Percentiles rank a stretch among this genome's conserved stretches.
Conservation (phyloP, 176 grass and related monocot genomes). For the Alloteropsis semialata region DNA sequence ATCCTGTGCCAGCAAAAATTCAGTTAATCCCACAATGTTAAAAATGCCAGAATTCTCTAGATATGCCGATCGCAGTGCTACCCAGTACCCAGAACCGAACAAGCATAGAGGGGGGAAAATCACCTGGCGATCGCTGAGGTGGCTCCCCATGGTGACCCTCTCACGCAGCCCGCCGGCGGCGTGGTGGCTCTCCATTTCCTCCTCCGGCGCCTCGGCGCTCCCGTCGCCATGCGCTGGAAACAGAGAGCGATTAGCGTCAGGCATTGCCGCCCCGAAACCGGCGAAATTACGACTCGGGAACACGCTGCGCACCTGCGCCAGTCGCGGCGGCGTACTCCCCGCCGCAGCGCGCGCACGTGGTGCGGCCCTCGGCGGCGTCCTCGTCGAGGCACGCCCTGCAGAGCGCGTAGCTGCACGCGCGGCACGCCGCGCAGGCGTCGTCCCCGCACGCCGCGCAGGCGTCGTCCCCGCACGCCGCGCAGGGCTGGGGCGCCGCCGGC, state of each 20-base stretch:
- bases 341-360: constrained; percentile 66
- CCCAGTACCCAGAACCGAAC: neutral
- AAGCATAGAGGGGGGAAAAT: neutral
- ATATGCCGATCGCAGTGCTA: neutral
- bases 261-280: neutral
- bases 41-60: neutral
- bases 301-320: constrained; percentile 34
- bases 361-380: constrained; percentile 67
- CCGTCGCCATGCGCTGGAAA: constrained; percentile 29
- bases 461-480: constrained; percentile 77
- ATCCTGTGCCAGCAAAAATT: constrained; percentile 56
- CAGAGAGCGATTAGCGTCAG: constrained; percentile 2
- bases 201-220: constrained; percentile 13
- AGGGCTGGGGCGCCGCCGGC: constrained; percentile 39
- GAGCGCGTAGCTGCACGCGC: constrained; percentile 79
- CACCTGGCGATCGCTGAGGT: constrained; percentile 63
- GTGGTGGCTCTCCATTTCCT: constrained; percentile 28
- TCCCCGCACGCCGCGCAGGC: constrained; percentile 83
- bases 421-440: constrained; percentile 70
- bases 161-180: constrained; percentile 44
- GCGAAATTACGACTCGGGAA: neutral
- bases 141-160: constrained; percentile 46
- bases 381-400: constrained; percentile 83
- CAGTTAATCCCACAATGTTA: constrained; percentile 7
- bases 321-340: constrained; percentile 47